Conservation (phyloP, 352 stramenopile species). For the Globisporangium cylindrosporum region DNA sequence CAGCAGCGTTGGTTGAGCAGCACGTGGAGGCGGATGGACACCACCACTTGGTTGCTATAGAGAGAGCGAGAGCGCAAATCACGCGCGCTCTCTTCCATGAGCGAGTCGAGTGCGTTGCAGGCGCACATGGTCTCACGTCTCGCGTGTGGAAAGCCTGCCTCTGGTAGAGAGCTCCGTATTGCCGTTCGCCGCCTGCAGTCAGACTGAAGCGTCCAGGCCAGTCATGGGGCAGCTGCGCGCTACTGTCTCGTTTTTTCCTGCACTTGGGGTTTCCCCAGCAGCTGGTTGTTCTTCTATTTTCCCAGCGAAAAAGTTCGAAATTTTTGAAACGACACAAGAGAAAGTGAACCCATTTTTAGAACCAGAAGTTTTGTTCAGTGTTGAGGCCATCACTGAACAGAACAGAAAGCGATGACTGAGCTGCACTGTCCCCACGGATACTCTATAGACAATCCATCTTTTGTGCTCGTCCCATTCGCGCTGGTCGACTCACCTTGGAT, state of each 20-base stretch:
- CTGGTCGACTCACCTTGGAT: not conserved
- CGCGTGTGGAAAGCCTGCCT: not conserved
- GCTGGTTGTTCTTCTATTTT: constrained; percentile 5
- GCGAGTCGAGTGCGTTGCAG: not conserved
- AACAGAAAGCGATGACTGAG: not conserved
- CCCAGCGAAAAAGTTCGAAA: not conserved
- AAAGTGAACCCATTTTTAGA: constrained; percentile 7
- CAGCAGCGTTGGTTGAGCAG: not conserved
- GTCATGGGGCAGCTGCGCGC: not conserved
- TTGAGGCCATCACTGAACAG: not conserved
- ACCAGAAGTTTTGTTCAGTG: not conserved
- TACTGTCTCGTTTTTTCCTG: not conserved
- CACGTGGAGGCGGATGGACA: not conserved
- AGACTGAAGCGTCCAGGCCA: not conserved
- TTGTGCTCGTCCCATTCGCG: not conserved
- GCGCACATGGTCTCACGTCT: not conserved
- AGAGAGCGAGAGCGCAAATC: constrained; percentile 2
- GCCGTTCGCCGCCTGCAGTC: not conserved
- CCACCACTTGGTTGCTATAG: not conserved
- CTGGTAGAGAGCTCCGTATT: not conserved
- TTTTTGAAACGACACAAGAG: not conserved
- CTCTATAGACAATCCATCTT: not conserved
- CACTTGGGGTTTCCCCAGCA: not conserved
- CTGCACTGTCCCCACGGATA: not conserved
- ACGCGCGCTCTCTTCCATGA: not conserved